Base-by-base conservation (phyloP, 768 basidiomycete genomes). In the Calocybe gangraenosa region DNA sequence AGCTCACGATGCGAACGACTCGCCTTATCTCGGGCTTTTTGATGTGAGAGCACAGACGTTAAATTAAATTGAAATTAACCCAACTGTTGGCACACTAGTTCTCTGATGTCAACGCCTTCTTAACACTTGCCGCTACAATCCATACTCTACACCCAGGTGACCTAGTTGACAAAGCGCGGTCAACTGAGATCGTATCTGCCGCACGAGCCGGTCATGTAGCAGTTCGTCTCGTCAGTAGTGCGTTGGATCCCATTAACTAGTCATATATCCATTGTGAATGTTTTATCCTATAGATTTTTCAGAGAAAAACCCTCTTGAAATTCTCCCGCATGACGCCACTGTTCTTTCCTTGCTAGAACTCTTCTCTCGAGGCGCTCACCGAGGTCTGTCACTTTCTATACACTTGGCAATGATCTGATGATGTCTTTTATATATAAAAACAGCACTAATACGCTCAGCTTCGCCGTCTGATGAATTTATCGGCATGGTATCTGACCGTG, bases 101-200 rank as follows among this genome's bases (percentile, higher is more conserved):
- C 54, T 82, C 88, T 14, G 89, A 92, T 58, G 84, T 91, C 9
- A 92, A 92, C 58, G 86, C 89, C n/a, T 92, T 91, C 58, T 64
- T 92, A 48, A 87, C 86, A 2, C 68, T 92, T 37, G 89, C 89
- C 8, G 87, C 89, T 6, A 90, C 86, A 3, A 69, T 82, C 36
- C 87, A 90, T 57, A 84, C 82, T 2, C 70, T 85, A 32, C 62
- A 68, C 18, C 70, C 74, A 0, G 81, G 83, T n/a, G 76, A 82
- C 39, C 59, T 85, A 14, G 70, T 71, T 23, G 78, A 74, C 4
- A 76, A 82, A 50, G 64, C 76, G 1, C 78, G 83, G 2, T 73
- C 81, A 18, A 74, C 80, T 48, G 76, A 83, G 45, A 91, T 92
- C 45, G 71, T 90, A 22, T 70, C 74, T 28, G 88, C 88, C 9